Conservation (phyloP, 2,329 filamentous ascomycete species). For the Hypomyces rosellus region DNA sequence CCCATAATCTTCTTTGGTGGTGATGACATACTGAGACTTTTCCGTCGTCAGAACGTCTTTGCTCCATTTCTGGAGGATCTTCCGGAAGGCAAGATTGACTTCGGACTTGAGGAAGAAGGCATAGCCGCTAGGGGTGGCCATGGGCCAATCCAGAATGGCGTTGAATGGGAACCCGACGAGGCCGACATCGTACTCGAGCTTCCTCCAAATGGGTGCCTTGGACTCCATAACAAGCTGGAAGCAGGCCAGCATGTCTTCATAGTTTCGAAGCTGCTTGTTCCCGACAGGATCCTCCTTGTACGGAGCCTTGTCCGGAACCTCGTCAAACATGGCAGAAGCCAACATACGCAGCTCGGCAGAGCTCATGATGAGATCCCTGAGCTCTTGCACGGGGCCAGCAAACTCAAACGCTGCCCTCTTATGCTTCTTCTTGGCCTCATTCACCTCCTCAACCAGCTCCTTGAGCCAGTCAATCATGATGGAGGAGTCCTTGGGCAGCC, state of each 20-base stretch:
- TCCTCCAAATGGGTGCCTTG: constrained; percentile 16
- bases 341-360: constrained; percentile 18
- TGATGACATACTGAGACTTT: constrained; percentile 10
- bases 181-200: constrained; percentile 19
- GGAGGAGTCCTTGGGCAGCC: constrained; percentile 6
- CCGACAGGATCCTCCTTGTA: constrained; percentile 13
- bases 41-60: constrained; percentile 21
- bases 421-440: background rate
- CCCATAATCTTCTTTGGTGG: background rate
- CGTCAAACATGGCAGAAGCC: constrained; percentile 17
- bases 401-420: too few species aligned
- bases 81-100: constrained; percentile 46
- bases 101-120: constrained; percentile 47
- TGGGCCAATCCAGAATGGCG: constrained; percentile 52
- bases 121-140: constrained; percentile 48
- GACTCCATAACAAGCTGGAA: constrained; percentile 14
- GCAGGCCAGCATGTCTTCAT: constrained; percentile 17
- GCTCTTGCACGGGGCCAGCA: background rate
- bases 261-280: constrained; percentile 13
- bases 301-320: constrained; percentile 17
- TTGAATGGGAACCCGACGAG: constrained; percentile 52
- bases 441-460: constrained; percentile 5
- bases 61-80: constrained; percentile 42
- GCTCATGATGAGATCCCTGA: constrained; percentile 13
- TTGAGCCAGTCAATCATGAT: constrained; percentile 1